Conservation (phyloP, 805 yeast species). For the Metschnikowia similis region DNA sequence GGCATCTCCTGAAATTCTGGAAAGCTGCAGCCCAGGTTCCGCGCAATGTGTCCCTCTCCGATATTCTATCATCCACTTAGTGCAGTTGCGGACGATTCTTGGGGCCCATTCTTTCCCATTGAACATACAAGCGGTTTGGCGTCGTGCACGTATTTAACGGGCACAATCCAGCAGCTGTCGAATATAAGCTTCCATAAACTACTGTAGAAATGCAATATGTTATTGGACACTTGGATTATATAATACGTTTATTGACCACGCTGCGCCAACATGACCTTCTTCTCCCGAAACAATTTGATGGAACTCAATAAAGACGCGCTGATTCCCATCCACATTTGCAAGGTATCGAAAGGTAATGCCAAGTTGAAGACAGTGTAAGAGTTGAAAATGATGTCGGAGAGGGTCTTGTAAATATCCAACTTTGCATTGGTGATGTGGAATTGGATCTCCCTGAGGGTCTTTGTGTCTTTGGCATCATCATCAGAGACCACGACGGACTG, state of each 20-base stretch:
- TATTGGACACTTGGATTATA: neutral
- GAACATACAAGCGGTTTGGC: no score
- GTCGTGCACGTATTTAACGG: no score
- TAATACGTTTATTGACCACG: neutral
- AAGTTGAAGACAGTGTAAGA: conserved; percentile 38
- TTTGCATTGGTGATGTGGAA: conserved; percentile 35
- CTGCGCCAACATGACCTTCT: conserved; percentile 15
- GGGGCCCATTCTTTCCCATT: no score
- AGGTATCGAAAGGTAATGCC: conserved; percentile 30
- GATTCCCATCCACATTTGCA: conserved; percentile 45
- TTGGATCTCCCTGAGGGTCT: conserved; percentile 27
- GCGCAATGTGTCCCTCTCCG: conserved; percentile 32
- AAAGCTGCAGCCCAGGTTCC: conserved; percentile 48
- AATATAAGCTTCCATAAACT: no score
- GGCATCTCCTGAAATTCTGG: conserved; percentile 94
- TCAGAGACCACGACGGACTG: conserved; percentile 8
- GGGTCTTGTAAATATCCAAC: conserved; percentile 36
- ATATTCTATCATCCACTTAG: conserved; percentile 18
- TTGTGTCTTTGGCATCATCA: conserved; percentile 21
- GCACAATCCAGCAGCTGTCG: no score
- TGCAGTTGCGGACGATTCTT: no score
- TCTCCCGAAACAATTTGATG: conserved; percentile 36
- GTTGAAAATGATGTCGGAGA: conserved; percentile 39
- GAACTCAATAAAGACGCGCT: conserved; percentile 37
- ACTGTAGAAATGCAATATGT: neutral